Conservation (phyloP, 2,329 filamentous ascomycete genomes). For the Ceratocystis papillata region DNA sequence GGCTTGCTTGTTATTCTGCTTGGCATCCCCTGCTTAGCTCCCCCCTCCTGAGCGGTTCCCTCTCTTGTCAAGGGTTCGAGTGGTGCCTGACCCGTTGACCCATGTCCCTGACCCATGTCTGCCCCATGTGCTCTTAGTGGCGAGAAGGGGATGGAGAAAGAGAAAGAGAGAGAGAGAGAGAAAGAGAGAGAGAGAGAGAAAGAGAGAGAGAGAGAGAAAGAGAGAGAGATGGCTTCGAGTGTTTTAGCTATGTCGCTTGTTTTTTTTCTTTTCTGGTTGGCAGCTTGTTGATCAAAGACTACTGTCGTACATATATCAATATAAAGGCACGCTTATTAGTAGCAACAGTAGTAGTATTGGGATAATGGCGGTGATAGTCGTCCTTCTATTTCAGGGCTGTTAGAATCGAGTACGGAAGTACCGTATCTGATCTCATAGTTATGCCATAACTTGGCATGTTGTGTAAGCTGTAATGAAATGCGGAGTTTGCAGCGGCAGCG, state of each 20-base stretch:
- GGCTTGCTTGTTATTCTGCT: background rate
- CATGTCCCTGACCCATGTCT: slow-evolving; percentile 8
- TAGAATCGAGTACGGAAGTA: too few relatives aligned
- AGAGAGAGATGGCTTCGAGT: background rate
- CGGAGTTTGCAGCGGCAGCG: background rate
- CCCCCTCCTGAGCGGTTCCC: slow-evolving; percentile 7
- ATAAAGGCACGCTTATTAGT: too few relatives aligned
- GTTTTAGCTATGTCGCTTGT: background rate
- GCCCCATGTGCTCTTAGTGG: background rate
- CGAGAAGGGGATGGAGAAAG: background rate
- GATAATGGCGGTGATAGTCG: too few relatives aligned
- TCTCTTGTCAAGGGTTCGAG: background rate
- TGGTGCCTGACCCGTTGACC: slow-evolving; percentile 1
- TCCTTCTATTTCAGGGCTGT: too few relatives aligned
- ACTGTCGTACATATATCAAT: too few relatives aligned
- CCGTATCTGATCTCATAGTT: too few relatives aligned
- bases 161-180: background rate
- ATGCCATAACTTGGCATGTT: too few relatives aligned
- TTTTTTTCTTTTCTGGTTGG: background rate
- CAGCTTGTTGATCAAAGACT: background rate
- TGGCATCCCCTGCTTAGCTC: background rate
- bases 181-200: too few relatives aligned
- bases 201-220: too few relatives aligned
- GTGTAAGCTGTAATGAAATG: too few relatives aligned
- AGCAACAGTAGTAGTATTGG: too few relatives aligned